These are phyloP conservation scores for Wickerhamomyces sydowiorum DNA, from an alignment of 805 yeast genomes.

Conservation along the genomic window DNA sequence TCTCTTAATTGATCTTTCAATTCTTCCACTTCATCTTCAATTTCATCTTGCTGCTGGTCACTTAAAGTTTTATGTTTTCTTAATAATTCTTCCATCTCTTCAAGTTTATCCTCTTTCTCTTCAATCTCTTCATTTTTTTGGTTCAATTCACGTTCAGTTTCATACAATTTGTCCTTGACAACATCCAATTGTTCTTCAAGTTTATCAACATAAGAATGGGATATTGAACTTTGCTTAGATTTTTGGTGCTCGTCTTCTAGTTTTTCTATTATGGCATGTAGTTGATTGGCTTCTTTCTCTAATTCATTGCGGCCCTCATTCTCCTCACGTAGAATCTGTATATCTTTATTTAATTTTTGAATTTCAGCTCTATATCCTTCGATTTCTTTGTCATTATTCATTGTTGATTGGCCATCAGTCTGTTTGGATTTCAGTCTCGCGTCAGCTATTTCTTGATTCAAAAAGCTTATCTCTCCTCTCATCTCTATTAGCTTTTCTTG, in stretches of 20 bases:
- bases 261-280: neutral
- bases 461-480: conserved; percentile 14
- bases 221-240: conserved; percentile 7
- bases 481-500: conserved; percentile 19
- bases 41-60: conserved; percentile 8
- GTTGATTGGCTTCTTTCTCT: conserved; percentile 6
- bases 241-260: conserved; percentile 5
- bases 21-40: conserved; percentile 11
- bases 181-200: conserved; percentile 17
- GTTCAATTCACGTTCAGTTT: conserved; percentile 14
- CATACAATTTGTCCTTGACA: conserved; percentile 7
- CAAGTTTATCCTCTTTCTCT: conserved; percentile 11
- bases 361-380: neutral
- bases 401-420: neutral
- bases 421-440: neutral
- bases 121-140: conserved; percentile 17
- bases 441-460: conserved; percentile 17
- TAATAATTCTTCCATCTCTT: conserved; percentile 8
- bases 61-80: conserved; percentile 4
- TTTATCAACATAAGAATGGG: conserved; percentile 9
- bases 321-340: conserved; percentile 3
- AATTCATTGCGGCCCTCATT: conserved; percentile 5
- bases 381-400: neutral
- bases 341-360: conserved; percentile 1
- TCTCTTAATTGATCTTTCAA: conserved; percentile 7